A percentile compares a stretch with the other conserved stretches of the same genome.
These are phyloP conservation scores for Candolleomyces aberdarensis DNA, from an alignment of 768 basidiomycete species.

Conservation along the genomic window DNA sequence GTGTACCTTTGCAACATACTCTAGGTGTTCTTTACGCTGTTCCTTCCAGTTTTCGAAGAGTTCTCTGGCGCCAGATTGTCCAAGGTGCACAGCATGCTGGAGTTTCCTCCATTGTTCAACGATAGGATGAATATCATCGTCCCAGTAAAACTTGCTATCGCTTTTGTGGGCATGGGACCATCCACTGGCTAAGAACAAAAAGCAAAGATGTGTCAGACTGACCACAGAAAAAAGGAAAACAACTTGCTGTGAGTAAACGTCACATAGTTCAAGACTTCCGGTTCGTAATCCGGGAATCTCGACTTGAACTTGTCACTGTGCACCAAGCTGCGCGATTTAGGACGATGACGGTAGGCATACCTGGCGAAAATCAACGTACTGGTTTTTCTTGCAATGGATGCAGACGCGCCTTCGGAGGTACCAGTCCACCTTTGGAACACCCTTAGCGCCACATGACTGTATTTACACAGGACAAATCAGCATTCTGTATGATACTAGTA, in stretches of 20 bases:
- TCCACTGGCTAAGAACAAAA: slow-evolving; percentile 21
- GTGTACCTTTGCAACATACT: slow-evolving; percentile 12
- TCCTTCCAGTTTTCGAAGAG: slow-evolving; percentile 6
- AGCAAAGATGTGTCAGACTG: too few species aligned
- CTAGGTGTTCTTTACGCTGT: slow-evolving; percentile 21
- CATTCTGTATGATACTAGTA: too few species aligned
- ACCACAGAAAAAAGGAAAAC: too few species aligned
- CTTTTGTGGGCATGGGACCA: slow-evolving; percentile 23
- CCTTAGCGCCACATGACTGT: slow-evolving; percentile 17
- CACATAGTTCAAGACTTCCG: slow-evolving; percentile 24
- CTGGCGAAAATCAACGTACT: slow-evolving; percentile 16
- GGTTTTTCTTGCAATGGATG: slow-evolving; percentile 20
- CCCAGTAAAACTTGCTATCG: slow-evolving; percentile 31
- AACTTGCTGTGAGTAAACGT: slow-evolving; percentile 28
- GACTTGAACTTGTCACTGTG: slow-evolving; percentile 18
- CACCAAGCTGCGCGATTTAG: slow-evolving; percentile 21
- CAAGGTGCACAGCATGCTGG: slow-evolving; percentile 13
- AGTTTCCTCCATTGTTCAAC: slow-evolving; percentile 11
- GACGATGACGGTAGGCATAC: not conserved
- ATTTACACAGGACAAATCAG: too few species aligned
- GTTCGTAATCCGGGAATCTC: slow-evolving; percentile 24
- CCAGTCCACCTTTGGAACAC: slow-evolving; percentile 22
- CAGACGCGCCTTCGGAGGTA: slow-evolving; percentile 23
- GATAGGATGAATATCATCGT: slow-evolving; percentile 26
- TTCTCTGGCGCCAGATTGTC: slow-evolving; percentile 16